Conservation (phyloP, 2,329 filamentous ascomycete species). For the Phaeosphaeria sp. region DNA sequence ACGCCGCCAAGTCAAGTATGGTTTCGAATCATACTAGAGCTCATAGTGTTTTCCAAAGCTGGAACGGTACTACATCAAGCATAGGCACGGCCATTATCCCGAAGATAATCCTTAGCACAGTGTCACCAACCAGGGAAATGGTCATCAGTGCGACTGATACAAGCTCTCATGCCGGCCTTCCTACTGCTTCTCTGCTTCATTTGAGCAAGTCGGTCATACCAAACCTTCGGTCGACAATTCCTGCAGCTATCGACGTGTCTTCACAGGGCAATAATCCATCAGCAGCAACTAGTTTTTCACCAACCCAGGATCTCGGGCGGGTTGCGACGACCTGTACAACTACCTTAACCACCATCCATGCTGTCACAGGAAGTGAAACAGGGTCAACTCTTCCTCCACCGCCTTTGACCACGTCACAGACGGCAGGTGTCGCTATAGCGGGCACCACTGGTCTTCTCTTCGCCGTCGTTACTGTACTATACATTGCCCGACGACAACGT, state of each 20-base stretch:
- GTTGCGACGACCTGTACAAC: not conserved
- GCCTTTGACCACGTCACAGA: constrained; percentile 37
- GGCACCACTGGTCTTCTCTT: constrained; percentile 42
- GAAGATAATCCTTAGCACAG: not conserved
- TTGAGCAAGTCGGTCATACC: not conserved
- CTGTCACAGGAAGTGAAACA: constrained; percentile 14
- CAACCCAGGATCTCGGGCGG: not conserved
- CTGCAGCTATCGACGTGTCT: not conserved
- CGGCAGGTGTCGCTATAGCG: constrained; percentile 44
- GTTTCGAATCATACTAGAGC: not conserved
- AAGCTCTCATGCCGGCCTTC: not conserved
- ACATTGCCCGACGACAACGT: constrained; percentile 41
- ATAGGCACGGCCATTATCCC: not conserved
- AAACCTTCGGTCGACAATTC: not conserved
- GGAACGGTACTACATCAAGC: not conserved
- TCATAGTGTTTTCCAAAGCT: not conserved
- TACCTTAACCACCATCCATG: constrained; percentile 8
- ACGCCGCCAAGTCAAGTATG: not conserved
- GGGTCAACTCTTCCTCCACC: constrained; percentile 23
- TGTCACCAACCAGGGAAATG: not conserved
- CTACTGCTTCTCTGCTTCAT: not conserved
- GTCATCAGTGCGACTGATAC: not conserved
- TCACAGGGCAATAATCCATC: not conserved
- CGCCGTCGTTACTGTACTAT: constrained; percentile 40
- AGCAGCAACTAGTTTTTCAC: not conserved